Base-by-base conservation (phyloP, 208 protist species). In the Trypanosoma rangeli region DNA sequence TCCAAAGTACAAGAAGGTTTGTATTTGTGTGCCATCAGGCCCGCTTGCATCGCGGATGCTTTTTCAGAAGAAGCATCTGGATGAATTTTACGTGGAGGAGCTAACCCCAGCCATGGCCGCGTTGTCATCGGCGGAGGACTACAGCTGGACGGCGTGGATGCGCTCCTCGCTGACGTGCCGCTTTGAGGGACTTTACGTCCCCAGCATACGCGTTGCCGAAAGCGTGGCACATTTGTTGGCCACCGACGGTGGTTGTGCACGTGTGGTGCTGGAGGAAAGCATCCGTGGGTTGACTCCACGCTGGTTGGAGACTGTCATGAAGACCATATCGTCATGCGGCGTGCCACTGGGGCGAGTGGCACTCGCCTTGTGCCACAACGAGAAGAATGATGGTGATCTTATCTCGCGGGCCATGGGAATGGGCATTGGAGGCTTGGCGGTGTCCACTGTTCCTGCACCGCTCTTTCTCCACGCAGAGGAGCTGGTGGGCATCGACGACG, bases 281-380 rank as follows among this genome's bases (percentile, higher is more conserved):
- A 64, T 79, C 16, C 39, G 15, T 0, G 88, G 87, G 0, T 67
- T 92, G 5, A 85, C 80, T 3, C 80, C 85, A 35, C 82, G 91
- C 13, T 90, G 85, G 85, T 65, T 96, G 35, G 88, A 96, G 73
- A 94, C 89, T n/a, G 73, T 70, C 1, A 37, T 79, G 35, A 94
- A 94, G 64, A 93, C 86, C 20, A 79, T 82, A n/a, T 39, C 83
- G 10, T 76, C 91, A 3, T 89, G 85, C 22, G 88, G 88, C 26
- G 79, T 94, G 57, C 55, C 80, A 24, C 20, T 77, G 22, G 52
- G 52, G 4, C 62, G 68, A 15, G 9, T 94, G n/a, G 53, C 72
- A 29, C 69, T 93, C 8, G 79, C 82, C 10, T 66, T 93, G n/a
- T 84, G 62, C 65, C 79, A 53, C 1, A 57, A 68, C 28, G 70